These are phyloP conservation scores for Stachybotrys chlorohalonatus DNA, from an alignment of 2,329 filamentous ascomycete genomes.

Conservation along the genomic window DNA sequence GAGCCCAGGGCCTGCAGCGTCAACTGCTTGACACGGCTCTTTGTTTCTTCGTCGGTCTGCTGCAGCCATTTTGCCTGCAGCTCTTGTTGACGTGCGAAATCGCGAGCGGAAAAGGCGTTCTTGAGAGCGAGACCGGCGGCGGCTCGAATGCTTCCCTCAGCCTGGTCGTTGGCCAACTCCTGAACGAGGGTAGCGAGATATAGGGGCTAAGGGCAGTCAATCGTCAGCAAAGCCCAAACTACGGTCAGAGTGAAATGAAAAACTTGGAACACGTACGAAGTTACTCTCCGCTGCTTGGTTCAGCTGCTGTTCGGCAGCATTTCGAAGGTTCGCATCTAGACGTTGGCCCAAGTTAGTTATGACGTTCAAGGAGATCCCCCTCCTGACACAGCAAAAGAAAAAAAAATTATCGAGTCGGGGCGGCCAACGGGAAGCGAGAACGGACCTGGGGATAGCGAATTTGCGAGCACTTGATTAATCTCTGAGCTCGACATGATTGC, in stretches of 20 bases:
- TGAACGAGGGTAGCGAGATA: constrained; percentile 90
- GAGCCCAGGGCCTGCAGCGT: constrained; percentile 83
- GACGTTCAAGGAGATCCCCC: constrained; percentile 7
- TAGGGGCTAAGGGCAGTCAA: constrained; percentile 53
- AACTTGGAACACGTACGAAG: constrained; percentile 57
- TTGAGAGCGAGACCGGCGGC: constrained; percentile 95
- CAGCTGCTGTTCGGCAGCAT: constrained; percentile 89
- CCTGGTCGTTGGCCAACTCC: constrained; percentile 86
- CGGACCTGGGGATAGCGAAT: constrained; percentile 91
- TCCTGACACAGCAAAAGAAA: constrained; percentile 3
- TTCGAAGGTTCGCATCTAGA: constrained; percentile 80
- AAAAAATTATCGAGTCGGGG: constrained; percentile 4
- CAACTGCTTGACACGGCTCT: constrained; percentile 78
- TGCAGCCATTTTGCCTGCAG: constrained; percentile 90
- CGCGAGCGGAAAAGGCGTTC: constrained; percentile 94
- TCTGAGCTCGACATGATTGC: constrained; percentile 67
- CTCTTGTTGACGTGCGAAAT: constrained; percentile 76
- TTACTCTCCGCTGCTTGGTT: constrained; percentile 86
- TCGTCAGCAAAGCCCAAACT: constrained; percentile 15
- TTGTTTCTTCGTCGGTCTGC: constrained; percentile 72
- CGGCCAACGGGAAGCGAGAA: constrained; percentile 13
- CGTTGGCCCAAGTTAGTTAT: constrained; percentile 23
- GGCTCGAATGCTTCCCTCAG: constrained; percentile 75
- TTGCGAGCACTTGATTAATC: constrained; percentile 95
- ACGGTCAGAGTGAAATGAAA: constrained; percentile 5